A percentile compares a stretch with the other conserved stretches of the same genome.
These are phyloP conservation scores for Fraxinus cuspidata DNA, from an alignment of 257 asterid species.

Conservation along the genomic window DNA sequence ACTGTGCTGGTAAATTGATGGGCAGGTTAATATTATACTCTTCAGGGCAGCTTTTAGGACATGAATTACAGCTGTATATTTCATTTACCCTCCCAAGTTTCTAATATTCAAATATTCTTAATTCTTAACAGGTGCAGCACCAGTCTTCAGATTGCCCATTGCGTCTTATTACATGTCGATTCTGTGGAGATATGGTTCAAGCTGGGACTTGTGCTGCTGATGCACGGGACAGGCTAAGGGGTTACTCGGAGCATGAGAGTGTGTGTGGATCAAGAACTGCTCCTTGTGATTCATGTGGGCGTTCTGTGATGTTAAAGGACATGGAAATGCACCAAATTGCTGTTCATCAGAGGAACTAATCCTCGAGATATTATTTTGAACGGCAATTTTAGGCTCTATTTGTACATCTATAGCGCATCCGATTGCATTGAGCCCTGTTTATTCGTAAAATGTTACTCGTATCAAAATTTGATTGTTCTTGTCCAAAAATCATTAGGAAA, in stretches of 20 bases:
- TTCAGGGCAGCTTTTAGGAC: background rate
- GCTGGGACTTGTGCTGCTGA: conserved; percentile 82
- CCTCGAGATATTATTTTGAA: conserved; percentile 1
- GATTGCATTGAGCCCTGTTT: background rate
- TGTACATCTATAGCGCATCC: background rate
- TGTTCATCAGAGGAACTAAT: conserved; percentile 73
- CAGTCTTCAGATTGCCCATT: conserved; percentile 73
- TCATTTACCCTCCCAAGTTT: conserved; percentile 5
- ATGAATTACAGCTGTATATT: background rate
- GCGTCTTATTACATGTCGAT: conserved; percentile 78
- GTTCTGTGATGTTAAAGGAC: conserved; percentile 95
- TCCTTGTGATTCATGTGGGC: conserved; percentile 95
- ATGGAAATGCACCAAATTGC: conserved; percentile 96
- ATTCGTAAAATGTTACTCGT: background rate
- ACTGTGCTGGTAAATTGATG: background rate
- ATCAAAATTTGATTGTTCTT: background rate
- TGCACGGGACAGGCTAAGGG: conserved; percentile 80
- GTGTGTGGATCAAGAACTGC: conserved; percentile 92
- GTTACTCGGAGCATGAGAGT: conserved; percentile 88
- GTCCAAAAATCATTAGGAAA: background rate
- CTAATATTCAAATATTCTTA: background rate
- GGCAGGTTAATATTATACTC: background rate
- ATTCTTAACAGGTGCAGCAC: conserved; percentile 71
- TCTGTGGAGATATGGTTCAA: conserved; percentile 98
- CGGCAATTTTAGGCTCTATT: background rate